Evolutionary conservation across 108 stramenopile species (phyloP).

Genomic region (Epipyxis sp.): DNA sequence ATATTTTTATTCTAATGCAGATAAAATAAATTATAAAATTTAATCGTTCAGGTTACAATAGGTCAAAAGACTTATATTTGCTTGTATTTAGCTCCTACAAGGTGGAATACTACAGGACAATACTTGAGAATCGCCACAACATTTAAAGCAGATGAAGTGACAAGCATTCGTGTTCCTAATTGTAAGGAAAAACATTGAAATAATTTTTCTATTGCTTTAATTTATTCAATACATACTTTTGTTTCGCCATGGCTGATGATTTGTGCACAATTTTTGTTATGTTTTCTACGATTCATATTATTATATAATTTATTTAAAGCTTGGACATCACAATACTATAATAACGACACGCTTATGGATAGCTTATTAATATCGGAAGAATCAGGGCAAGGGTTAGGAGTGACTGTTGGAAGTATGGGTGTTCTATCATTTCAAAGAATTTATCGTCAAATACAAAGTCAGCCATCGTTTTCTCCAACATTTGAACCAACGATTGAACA

Average conservation of each 20-base stretch:
- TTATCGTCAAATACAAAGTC: background rate
- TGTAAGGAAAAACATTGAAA: too few species aligned
- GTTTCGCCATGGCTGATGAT: background rate
- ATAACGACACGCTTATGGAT: background rate
- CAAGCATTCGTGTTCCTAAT: background rate
- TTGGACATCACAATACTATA: conserved; percentile 1
- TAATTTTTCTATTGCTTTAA: background rate
- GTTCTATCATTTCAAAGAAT: conserved; percentile 15
- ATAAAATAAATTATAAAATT: too few species aligned
- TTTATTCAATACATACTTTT: too few species aligned
- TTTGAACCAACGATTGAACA: background rate
- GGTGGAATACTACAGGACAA: background rate
- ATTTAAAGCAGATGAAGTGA: conserved; percentile 5
- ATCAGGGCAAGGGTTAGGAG: background rate
- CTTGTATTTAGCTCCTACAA: background rate
- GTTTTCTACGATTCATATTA: background rate
- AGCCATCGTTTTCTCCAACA: background rate
- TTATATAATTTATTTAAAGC: too few species aligned
- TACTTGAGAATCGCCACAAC: background rate
- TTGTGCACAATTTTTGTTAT: too few species aligned
- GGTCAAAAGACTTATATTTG: conserved; percentile 5
- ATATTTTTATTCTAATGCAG: too few species aligned
- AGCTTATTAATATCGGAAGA: background rate
- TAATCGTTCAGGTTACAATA: background rate
- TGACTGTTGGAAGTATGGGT: background rate